phyloP scores from a whole-genome alignment of 1,284 basidiomycete genomes.

The Cryptococcus floricola region DNA sequence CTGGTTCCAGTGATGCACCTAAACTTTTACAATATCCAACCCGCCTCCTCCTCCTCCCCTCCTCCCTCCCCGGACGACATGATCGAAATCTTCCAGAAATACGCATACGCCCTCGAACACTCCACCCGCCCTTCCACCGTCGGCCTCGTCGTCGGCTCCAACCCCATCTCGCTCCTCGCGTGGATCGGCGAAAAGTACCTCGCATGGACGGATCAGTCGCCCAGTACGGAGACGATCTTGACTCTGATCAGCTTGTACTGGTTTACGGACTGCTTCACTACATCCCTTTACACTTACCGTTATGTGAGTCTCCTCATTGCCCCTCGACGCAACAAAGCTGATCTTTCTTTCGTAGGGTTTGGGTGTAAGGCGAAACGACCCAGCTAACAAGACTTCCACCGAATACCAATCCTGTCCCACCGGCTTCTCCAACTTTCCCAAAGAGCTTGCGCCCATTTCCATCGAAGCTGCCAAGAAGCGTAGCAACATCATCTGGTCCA shows the following conservation, averaged over 20 bases:
- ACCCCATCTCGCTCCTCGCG: slow-evolving; percentile 46
- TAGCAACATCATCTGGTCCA: slow-evolving; percentile 25
- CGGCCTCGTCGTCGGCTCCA: slow-evolving; percentile 43
- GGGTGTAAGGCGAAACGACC: slow-evolving; percentile 18
- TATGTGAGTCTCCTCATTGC: slow-evolving; percentile 28
- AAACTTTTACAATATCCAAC: not conserved
- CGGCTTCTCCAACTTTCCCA: slow-evolving; percentile 47
- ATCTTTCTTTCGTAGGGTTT: slow-evolving; percentile 4
- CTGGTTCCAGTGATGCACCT: not conserved
- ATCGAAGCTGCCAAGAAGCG: slow-evolving; percentile 17
- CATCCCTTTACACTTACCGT: slow-evolving; percentile 50
- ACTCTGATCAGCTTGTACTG: slow-evolving; percentile 49
- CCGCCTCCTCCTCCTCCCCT: not conserved
- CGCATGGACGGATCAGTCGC: slow-evolving; percentile 46
- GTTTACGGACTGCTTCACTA: slow-evolving; percentile 46
- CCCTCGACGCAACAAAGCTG: not conserved
- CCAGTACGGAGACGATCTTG: slow-evolving; percentile 34
- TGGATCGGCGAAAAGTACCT: slow-evolving; percentile 52
- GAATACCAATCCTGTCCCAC: slow-evolving; percentile 42
- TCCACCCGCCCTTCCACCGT: slow-evolving; percentile 49
- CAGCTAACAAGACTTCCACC: slow-evolving; percentile 12
- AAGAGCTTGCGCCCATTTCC: slow-evolving; percentile 47
- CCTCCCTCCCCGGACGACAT: not conserved
- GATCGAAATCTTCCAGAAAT: slow-evolving; percentile 3
- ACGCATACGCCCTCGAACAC: slow-evolving; percentile 25